Base-by-base conservation (phyloP, 768 basidiomycete species). In the Termitomyces sp. region DNA sequence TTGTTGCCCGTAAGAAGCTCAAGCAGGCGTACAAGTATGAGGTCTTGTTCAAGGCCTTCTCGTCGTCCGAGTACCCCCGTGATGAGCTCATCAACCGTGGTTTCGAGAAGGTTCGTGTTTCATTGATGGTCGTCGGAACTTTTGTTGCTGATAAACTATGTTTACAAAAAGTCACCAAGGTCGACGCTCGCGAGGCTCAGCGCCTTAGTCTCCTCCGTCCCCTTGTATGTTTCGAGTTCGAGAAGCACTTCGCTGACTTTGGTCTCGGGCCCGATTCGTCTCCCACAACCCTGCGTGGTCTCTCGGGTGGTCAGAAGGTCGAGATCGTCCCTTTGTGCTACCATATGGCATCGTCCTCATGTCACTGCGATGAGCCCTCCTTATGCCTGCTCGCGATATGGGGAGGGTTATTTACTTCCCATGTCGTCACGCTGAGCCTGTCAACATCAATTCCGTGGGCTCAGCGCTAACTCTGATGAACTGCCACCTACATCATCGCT, bases 21-120 rank as follows among this genome's bases (percentile, higher is more conserved):
- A 98, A 98, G 85, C 95, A 98, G 79, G 94, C 93, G 17, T 98
- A 97, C 76, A 95, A 98, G 80, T 98, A 98, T 69, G 95, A 97
- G 76, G 86, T 95, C 21, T 92, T 94, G 58, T 91, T 98, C 86
- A 97, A 97, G 82, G 85, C 78, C 55, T 78, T 98, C 67, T 89
- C 86, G 60, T 98, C 97, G 52, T 94, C 95, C 27, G 96, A 98
- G 85, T 98, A 98, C 85, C 83, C 95, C 37, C 93, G 95, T 80
- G 95, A 97, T 66, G 95, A 98, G 63, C 89, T 98, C 64, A 75
- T 97, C 81, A 94, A 94, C 82, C 94, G 95, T 73, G 95, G 95
- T 68, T 98, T 92, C 73, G 95, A 98, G 81, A 98, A 98, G 83
- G 81, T 79, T 47, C 3, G 73, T 70, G 12, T 3, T 32, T 35